Evolutionary conservation across 2,329 filamentous ascomycete species (phyloP).

Genomic region (Fusarium agapanthi): DNA sequence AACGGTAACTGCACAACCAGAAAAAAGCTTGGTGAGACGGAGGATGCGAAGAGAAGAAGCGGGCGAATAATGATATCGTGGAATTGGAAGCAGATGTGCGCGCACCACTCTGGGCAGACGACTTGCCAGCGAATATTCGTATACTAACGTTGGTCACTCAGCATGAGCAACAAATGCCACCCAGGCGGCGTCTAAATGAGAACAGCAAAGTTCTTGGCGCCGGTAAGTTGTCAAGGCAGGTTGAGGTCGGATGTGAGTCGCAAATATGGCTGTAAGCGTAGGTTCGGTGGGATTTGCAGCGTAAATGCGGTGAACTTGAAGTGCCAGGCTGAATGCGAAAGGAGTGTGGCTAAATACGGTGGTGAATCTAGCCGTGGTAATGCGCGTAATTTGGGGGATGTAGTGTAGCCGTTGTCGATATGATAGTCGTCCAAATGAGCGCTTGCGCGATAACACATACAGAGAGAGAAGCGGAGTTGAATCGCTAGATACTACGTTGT

Average conservation of each 20-base stretch:
- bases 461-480: constrained; percentile 17
- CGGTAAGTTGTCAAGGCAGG: background rate
- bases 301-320: constrained; percentile 26
- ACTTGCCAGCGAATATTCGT: constrained; percentile 6
- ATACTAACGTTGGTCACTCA: constrained; percentile 5
- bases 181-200: background rate
- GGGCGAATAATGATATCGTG: background rate
- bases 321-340: constrained; percentile 15
- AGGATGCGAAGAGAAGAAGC: background rate
- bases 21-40: background rate
- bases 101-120: background rate
- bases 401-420: constrained; percentile 24
- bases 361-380: constrained; percentile 13
- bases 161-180: constrained; percentile 1
- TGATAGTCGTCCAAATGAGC: background rate
- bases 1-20: background rate
- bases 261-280: constrained; percentile 18
- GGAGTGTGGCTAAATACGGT: constrained; percentile 11
- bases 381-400: constrained; percentile 12
- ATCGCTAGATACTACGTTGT: constrained; percentile 11
- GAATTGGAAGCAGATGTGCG: background rate
- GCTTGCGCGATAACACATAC: constrained; percentile 29
- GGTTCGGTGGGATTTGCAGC: constrained; percentile 22
- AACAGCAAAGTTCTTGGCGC: background rate
- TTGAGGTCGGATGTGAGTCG: constrained; percentile 12